Evolutionary conservation across 768 basidiomycete genomes (phyloP).

Genomic region (Lactarius psammicola): DNA sequence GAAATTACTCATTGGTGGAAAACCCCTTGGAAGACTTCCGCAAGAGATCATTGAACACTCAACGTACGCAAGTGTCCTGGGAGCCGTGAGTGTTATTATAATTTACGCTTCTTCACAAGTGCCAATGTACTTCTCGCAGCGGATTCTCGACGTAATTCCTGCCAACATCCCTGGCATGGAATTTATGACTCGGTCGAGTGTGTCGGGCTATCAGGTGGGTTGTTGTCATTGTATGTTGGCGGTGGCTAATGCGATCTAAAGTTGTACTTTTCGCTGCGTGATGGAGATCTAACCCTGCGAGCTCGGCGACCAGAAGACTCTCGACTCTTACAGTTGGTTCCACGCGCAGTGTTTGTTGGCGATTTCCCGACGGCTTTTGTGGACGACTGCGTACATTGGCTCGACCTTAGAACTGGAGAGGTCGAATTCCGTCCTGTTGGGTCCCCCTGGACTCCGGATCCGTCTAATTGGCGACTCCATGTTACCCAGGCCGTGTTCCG

Average conservation of each 20-base stretch:
- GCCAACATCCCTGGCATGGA: conserved; percentile 11
- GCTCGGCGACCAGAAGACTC: neutral
- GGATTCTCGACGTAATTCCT: conserved; percentile 7
- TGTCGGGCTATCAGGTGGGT: conserved; percentile 9
- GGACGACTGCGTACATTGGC: conserved; percentile 39
- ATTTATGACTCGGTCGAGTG: conserved; percentile 4
- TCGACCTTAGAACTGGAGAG: conserved; percentile 29
- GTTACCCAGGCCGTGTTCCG: neutral
- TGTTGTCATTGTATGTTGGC: neutral
- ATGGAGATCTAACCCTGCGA: conserved; percentile 6
- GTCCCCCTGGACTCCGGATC: conserved; percentile 34
- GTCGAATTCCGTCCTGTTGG: conserved; percentile 38
- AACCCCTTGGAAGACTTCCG: conserved; percentile 1
- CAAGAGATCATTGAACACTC: conserved; percentile 4
- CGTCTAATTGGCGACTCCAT: conserved; percentile 33
- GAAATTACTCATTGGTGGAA: conserved; percentile 5
- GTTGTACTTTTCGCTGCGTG: neutral
- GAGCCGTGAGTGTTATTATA: neutral
- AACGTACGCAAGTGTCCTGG: conserved; percentile 4
- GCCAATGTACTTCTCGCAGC: neutral
- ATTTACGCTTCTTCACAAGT: neutral
- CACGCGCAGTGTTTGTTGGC: conserved; percentile 31
- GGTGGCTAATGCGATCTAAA: neutral
- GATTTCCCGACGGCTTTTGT: conserved; percentile 38
- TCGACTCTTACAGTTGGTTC: conserved; percentile 35